These are phyloP conservation scores for Salix viminalis DNA, from an alignment of 345 rosid species.

Conservation along the genomic window DNA sequence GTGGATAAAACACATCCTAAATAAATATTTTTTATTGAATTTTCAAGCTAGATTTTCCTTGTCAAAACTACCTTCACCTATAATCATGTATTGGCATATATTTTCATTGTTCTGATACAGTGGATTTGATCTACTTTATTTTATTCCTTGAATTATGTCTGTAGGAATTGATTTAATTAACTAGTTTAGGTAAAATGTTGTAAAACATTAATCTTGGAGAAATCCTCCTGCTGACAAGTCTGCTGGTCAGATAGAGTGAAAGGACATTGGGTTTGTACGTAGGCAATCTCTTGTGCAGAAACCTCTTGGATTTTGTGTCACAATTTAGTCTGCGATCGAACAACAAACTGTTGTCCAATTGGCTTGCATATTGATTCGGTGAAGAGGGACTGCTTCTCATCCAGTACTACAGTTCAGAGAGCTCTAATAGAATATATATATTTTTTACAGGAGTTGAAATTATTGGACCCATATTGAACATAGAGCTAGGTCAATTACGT, in stretches of 20 bases:
- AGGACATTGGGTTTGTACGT: neutral
- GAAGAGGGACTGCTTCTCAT: constrained; percentile 43
- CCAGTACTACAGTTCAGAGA: constrained; percentile 34
- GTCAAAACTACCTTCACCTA: too few relatives aligned
- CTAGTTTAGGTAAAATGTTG: neutral
- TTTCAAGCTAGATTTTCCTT: too few relatives aligned
- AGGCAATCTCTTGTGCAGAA: constrained; percentile 1
- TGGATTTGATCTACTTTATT: too few relatives aligned
- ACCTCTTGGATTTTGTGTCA: neutral
- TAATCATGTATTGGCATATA: too few relatives aligned
- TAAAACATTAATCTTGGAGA: neutral
- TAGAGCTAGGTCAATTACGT: constrained; percentile 8
- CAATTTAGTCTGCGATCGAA: constrained; percentile 9
- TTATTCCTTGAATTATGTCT: neutral
- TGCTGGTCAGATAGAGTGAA: neutral
- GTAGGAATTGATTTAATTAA: neutral
- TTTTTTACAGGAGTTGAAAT: neutral
- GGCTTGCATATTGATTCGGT: constrained; percentile 35
- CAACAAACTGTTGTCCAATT: constrained; percentile 16
- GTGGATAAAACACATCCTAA: too few relatives aligned
- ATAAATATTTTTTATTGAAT: too few relatives aligned
- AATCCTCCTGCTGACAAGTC: neutral
- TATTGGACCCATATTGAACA: constrained; percentile 21
- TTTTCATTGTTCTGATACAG: too few relatives aligned
- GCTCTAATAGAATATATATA: constrained; percentile 1